Conservation (phyloP, 176 grass and related monocot genomes). For the Musa acuminata region DNA sequence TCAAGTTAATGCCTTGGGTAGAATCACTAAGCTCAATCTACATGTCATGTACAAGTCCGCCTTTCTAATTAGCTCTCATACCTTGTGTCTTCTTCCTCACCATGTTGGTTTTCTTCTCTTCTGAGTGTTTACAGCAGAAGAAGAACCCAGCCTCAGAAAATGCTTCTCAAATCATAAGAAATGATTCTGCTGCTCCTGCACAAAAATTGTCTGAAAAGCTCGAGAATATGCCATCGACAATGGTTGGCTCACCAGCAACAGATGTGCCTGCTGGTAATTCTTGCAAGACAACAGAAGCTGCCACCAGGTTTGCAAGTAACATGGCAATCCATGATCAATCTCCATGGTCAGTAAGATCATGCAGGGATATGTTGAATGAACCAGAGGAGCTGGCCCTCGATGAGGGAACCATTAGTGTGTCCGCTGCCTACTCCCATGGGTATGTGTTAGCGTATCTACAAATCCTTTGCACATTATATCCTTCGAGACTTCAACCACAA, state of each 20-base stretch:
- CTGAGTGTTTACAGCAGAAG: not conserved
- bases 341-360: slow-evolving; percentile 1
- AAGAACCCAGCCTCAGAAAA: slow-evolving; percentile 5
- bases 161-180: not conserved
- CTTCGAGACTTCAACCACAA: no score
- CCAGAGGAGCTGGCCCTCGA: slow-evolving; percentile 7
- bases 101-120: no score
- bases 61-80: not conserved
- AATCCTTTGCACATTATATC: no score
- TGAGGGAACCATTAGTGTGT: slow-evolving; percentile 8
- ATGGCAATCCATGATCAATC: slow-evolving; percentile 3
- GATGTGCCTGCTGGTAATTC: not conserved
- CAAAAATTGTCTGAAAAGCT: slow-evolving; percentile 8
- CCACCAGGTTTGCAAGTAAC: not conserved
- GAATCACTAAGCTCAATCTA: not conserved
- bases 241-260: not conserved
- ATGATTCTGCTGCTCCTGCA: slow-evolving; percentile 5
- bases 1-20: slow-evolving; percentile 31
- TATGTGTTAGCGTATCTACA: not conserved
- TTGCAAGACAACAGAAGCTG: slow-evolving; percentile 11
- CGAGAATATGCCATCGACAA: not conserved
- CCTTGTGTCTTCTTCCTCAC: not conserved
- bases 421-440: slow-evolving; percentile 15
- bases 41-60: not conserved
- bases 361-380: not conserved